Evolutionary conservation across 441 rosid species (phyloP), one percentile per base, ranked within the genome.

Genomic region (Arabidopsis lyrata): DNA sequence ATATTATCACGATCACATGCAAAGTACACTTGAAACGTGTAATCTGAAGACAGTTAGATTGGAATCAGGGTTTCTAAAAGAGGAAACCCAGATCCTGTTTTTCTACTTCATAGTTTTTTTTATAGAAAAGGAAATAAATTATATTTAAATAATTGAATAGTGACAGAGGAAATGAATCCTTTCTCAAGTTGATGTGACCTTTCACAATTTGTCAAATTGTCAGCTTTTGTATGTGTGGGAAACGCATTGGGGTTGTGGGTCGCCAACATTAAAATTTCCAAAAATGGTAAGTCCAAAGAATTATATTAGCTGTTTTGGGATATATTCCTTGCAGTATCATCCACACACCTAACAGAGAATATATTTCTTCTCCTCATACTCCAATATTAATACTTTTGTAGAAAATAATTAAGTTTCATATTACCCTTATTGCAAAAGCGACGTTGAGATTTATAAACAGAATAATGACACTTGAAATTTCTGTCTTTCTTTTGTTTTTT

Each of bases 261-360:
- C 42, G 63, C 69, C 72, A 66, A 72, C 80, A 77, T 72, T 66
- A 66, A 77, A 2, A 53, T 77, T 77, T 77, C 80, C 77, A 34
- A 72, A 52, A 32, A 66, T 39, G 73, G 80, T 65, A 72, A 66
- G 65, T 72, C 6, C 1, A 34, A 65, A 72, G 60, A 77, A 72
- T 66, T 60, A 3, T 59, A 65, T 58, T 77, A 58, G 36, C 58
- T 64, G 72, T 64, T 76, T 64, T 71, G 10, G 73, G 73, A 50
- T 71, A 22, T 71, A 50, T 77, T 77, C 76, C 59, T 65, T 27
- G 63, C 73, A 24, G 24, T 70, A 42, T n/a, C 73, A 72, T 71
- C 68, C 77, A 72, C 63, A 59, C 69, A 77, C 58, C 77, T 53
- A 57, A 60, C 65, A 66, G 63, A 66, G 80, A 71, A 71, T 77